Evolutionary conservation across 116 monocot species (phyloP).

Genomic region (Iris pallida): DNA sequence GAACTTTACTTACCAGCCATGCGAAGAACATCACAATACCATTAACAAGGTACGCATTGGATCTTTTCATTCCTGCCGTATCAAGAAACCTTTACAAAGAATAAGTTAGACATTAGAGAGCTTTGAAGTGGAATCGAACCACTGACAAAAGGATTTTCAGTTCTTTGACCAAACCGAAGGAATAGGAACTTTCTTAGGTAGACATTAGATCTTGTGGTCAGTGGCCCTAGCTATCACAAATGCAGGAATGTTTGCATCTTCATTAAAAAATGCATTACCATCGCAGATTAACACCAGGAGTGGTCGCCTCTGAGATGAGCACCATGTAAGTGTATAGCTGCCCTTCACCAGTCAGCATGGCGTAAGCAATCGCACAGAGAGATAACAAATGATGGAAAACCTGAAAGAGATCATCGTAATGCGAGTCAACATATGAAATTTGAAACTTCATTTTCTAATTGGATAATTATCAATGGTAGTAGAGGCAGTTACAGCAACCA

Average conservation of each 20-base stretch:
- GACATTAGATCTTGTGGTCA: no score
- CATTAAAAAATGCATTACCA: constrained; percentile 20
- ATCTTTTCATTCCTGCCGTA: constrained; percentile 63
- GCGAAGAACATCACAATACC: constrained; percentile 37
- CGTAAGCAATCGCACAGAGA: constrained; percentile 47
- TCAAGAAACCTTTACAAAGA: constrained; percentile 63
- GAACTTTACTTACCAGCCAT: constrained; percentile 34
- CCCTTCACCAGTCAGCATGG: constrained; percentile 67
- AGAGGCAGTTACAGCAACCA: no score
- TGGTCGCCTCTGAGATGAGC: constrained; percentile 64
- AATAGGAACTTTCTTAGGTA: not conserved
- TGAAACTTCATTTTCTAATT: not conserved
- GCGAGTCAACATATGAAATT: not conserved
- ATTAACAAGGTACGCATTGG: constrained; percentile 35
- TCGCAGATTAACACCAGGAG: constrained; percentile 44
- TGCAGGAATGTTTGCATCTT: not conserved
- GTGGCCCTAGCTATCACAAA: not conserved
- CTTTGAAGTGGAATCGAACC: not conserved
- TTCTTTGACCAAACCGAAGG: not conserved
- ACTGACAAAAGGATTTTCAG: no score
- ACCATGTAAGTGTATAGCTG: constrained; percentile 75
- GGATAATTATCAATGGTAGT: not conserved
- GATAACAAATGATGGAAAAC: constrained; percentile 75
- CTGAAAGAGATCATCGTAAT: constrained; percentile 18
- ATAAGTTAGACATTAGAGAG: constrained; percentile 1